Evolutionary conservation across 768 basidiomycete genomes (phyloP), one percentile per base, ranked within the genome.

Genomic region (Tephrocybe sp.): DNA sequence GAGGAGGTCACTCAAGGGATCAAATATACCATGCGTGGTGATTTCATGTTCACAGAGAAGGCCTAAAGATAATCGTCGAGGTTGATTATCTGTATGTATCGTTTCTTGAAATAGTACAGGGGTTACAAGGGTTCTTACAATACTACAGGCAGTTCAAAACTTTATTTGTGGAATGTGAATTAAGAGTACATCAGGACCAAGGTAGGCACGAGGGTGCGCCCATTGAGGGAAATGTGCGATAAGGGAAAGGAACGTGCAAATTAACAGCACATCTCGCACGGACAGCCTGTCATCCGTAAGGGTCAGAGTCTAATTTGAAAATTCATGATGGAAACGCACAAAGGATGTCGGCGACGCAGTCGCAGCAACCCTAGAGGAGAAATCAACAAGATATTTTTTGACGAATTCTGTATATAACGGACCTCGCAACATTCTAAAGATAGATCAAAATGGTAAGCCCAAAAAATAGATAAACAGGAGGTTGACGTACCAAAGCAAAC

Each of bases 251-350:
- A 28, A 45, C 25, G 34, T 34, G 38, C 20, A 45, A 32, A 45
- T 56, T 73, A 85, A 65, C 85, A 88, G 65, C 81, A 83, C 80
- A 88, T 80, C 71, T 89, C 87, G 73, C 87, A 89, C 8, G 87
- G 87, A 75, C 86, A 89, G 68, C 86, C 86, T 88, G 46, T 8
- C 30, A 28, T 7, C 0, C 25, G 26, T 4, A n/a, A 14, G 30
- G 23, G 9, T 25, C 26, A n/a, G 21, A 8, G 49, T 14, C 7
- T 20, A 5, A 45, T 45, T 20, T 38, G 17, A 11, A 14, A 12
- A 17, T 4, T 18, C 6, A 21, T 20, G 4, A 20, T 39, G n/a
- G 38, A 20, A 34, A 68, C 87, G 64, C 62, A 88, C 87, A 90
- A 38, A 89, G 57, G 58, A 89, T 88, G 60, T 88, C 86, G 15